phyloP scores from a whole-genome alignment of 179 eudicot genomes.

The Gypsophila paniculata region DNA sequence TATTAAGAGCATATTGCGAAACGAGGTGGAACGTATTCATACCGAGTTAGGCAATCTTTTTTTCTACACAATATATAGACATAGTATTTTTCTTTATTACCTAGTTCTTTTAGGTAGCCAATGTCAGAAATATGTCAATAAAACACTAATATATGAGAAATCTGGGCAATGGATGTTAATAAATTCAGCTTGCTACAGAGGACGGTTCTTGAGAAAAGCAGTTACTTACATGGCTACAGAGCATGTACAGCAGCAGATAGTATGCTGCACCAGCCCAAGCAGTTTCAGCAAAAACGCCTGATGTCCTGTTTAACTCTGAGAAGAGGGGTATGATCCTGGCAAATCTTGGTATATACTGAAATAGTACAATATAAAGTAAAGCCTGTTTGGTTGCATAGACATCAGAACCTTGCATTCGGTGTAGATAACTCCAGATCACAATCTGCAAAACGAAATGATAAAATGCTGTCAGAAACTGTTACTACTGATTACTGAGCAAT shows the following conservation, averaged over 20 bases:
- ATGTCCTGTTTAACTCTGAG: conserved; percentile 77
- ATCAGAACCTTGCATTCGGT: conserved; percentile 57
- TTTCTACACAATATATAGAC: not conserved
- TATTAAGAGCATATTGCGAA: too few relatives aligned
- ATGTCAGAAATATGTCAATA: not conserved
- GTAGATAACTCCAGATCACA: conserved; percentile 74
- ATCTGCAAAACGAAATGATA: conserved; percentile 45
- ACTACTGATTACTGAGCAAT: not conserved
- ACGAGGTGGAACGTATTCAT: too few relatives aligned
- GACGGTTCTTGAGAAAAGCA: not conserved
- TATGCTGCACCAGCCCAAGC: conserved; percentile 99
- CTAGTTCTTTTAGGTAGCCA: not conserved
- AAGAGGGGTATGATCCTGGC: conserved; percentile 58
- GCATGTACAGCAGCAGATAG: conserved; percentile 83
- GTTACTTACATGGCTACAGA: conserved; percentile 84
- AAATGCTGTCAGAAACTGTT: not conserved
- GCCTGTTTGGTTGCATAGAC: conserved; percentile 76
- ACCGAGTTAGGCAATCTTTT: too few relatives aligned
- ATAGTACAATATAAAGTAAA: conserved; percentile 55
- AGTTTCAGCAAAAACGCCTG: conserved; percentile 94
- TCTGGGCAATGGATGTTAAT: not conserved
- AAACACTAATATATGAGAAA: not conserved
- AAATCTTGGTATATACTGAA: conserved; percentile 77
- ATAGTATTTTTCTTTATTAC: not conserved
- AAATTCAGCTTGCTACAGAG: not conserved